Percentiles rank a stretch among this genome's conserved stretches.
Evolutionary conservation across 257 asterid genomes (phyloP).

Genomic region (Solanum arcanum): DNA sequence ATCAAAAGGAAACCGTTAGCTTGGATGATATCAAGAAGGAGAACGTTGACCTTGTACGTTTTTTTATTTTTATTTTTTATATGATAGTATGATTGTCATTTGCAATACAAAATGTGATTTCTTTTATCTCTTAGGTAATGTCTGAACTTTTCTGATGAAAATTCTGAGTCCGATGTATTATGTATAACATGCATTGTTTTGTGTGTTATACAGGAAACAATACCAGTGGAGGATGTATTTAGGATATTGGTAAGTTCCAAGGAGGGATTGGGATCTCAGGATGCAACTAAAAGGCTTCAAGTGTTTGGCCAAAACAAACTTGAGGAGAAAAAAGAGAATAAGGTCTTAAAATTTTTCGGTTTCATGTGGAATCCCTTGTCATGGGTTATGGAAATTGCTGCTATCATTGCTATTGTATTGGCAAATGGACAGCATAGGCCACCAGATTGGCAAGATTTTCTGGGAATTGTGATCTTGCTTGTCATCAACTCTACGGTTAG

Average conservation of each 20-base stretch:
- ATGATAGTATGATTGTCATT: not conserved
- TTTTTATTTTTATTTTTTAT: not conserved
- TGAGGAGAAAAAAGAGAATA: constrained; percentile 76
- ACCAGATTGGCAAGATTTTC: constrained; percentile 47
- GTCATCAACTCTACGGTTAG: constrained; percentile 59
- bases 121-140: not conserved
- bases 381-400: constrained; percentile 84
- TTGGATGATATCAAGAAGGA: constrained; percentile 71
- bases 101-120: not conserved
- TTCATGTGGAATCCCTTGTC: constrained; percentile 81
- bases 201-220: constrained; percentile 37
- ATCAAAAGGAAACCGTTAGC: constrained; percentile 4
- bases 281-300: constrained; percentile 50
- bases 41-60: constrained; percentile 62
- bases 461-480: constrained; percentile 43
- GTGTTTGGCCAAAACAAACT: constrained; percentile 82
- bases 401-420: constrained; percentile 50
- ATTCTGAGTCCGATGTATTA: not conserved
- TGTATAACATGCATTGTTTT: not conserved
- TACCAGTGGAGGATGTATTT: constrained; percentile 77
- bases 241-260: constrained; percentile 47
- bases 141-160: not conserved
- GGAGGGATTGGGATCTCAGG: constrained; percentile 49
- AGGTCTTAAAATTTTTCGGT: constrained; percentile 55
- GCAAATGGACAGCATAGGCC: constrained; percentile 52